Percentiles rank a stretch among this genome's conserved stretches.
Evolutionary conservation across 495 filamentous ascomycete species (phyloP).

Genomic region (Xylaria palmicola): DNA sequence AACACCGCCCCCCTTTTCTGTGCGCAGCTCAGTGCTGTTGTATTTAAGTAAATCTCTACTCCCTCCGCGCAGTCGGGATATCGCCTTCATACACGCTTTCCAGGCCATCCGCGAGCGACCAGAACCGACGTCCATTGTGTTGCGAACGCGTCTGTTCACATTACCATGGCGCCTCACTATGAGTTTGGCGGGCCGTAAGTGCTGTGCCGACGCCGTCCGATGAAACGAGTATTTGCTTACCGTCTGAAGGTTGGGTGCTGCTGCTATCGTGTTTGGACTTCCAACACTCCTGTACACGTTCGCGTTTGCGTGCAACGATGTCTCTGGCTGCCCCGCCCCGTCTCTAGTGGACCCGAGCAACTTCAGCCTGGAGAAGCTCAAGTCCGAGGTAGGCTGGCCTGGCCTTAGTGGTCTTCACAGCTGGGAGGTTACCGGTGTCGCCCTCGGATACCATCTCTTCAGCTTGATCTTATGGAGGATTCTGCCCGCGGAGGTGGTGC

Average conservation of each 20-base stretch:
- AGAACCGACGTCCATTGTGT: background rate
- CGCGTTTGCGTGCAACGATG: conserved; percentile 86
- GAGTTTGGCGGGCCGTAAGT: conserved; percentile 90
- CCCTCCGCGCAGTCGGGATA: background rate
- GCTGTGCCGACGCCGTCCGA: background rate
- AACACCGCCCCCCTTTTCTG: background rate
- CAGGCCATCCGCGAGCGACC: background rate
- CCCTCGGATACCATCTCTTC: conserved; percentile 76
- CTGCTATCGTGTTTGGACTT: conserved; percentile 71
- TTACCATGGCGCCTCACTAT: conserved; percentile 45
- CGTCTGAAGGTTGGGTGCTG: conserved; percentile 66
- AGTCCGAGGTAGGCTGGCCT: conserved; percentile 78
- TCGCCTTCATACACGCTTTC: background rate
- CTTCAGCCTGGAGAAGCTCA: conserved; percentile 67
- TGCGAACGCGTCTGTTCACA: background rate
- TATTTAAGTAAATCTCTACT: background rate
- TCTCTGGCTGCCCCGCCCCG: conserved; percentile 86
- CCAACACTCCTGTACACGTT: conserved; percentile 73
- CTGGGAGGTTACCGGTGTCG: conserved; percentile 62
- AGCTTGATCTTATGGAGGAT: conserved; percentile 72
- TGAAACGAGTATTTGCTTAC: conserved; percentile 9
- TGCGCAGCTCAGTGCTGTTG: too few relatives aligned
- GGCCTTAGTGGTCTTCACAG: conserved; percentile 55
- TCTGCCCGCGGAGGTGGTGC: conserved; percentile 70
- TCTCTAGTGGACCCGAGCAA: conserved; percentile 75